Evolutionary conservation across 2,329 filamentous ascomycete genomes (phyloP).

Genomic region (Paecilomyces fulvus): DNA sequence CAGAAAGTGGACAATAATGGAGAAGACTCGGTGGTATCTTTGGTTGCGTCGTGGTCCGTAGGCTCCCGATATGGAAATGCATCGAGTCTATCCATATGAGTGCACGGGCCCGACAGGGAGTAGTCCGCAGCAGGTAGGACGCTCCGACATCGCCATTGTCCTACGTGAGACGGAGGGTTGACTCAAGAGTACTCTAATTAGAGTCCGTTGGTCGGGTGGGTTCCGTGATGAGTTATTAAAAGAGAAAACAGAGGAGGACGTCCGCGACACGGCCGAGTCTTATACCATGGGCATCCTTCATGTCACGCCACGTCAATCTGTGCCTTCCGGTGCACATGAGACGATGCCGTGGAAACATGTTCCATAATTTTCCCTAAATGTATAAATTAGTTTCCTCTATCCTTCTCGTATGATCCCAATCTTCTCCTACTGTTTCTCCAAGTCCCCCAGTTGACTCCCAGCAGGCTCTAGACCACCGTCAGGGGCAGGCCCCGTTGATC

Average conservation of each 20-base stretch:
- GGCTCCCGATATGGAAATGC: background rate
- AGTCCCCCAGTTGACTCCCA: slow-evolving; percentile 5
- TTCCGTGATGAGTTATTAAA: background rate
- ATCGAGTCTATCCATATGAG: background rate
- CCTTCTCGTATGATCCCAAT: slow-evolving; percentile 3
- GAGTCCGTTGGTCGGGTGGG: background rate
- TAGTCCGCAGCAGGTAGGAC: background rate
- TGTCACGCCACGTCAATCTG: background rate
- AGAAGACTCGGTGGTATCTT: background rate
- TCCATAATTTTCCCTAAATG: background rate
- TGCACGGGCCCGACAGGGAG: background rate
- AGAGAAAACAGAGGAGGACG: background rate
- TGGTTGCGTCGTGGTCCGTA: background rate
- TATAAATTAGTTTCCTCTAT: background rate
- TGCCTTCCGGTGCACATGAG: background rate
- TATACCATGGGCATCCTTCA: background rate
- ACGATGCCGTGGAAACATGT: background rate
- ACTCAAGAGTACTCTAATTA: background rate
- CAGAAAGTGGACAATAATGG: background rate
- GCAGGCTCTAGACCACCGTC: background rate
- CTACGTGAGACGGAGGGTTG: background rate
- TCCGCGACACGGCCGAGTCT: background rate
- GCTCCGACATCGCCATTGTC: background rate
- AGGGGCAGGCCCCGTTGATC: background rate
- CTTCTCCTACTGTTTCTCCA: background rate